Evolutionary conservation across 306 rosid species (phyloP).

Genomic region (Sophora flavescens): DNA sequence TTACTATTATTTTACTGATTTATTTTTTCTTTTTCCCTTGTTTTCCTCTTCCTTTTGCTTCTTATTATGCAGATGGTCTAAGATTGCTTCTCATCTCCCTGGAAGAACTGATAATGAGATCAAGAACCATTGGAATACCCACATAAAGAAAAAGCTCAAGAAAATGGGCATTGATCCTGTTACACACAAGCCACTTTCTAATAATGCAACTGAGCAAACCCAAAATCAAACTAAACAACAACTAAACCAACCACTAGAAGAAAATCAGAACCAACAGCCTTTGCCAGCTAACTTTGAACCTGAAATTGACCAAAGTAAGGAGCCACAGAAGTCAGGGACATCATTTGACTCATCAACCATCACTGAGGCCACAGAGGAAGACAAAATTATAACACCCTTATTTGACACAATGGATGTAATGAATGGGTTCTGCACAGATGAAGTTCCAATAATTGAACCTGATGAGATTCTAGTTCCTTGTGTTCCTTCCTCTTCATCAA

Average conservation of each 20-base stretch:
- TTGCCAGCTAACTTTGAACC: conserved; percentile 31
- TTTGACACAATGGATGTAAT: conserved; percentile 54
- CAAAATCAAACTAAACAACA: conserved; percentile 44
- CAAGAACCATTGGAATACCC: conserved; percentile 92
- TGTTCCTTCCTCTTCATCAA: conserved; percentile 55
- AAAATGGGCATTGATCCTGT: conserved; percentile 88
- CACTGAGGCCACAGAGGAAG: conserved; percentile 51
- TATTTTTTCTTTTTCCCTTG: not conserved
- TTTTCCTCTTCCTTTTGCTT: not conserved
- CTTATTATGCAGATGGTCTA: conserved; percentile 71
- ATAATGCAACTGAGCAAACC: conserved; percentile 42
- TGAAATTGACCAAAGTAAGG: conserved; percentile 42
- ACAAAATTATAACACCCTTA: conserved; percentile 21
- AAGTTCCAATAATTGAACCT: conserved; percentile 74
- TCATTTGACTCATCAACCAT: conserved; percentile 53
- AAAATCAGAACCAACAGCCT: conserved; percentile 39
- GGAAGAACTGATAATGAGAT: conserved; percentile 94
- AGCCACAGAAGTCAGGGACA: conserved; percentile 45
- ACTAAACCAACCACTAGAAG: conserved; percentile 14
- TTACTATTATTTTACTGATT: not conserved
- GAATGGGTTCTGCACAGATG: conserved; percentile 73
- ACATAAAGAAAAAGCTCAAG: conserved; percentile 83
- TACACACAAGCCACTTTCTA: conserved; percentile 70
- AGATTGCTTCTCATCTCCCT: conserved; percentile 85
- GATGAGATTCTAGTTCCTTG: conserved; percentile 59